These are phyloP conservation scores for Globisporangium echinulatum DNA, from an alignment of 352 stramenopile genomes.

Conservation along the genomic window DNA sequence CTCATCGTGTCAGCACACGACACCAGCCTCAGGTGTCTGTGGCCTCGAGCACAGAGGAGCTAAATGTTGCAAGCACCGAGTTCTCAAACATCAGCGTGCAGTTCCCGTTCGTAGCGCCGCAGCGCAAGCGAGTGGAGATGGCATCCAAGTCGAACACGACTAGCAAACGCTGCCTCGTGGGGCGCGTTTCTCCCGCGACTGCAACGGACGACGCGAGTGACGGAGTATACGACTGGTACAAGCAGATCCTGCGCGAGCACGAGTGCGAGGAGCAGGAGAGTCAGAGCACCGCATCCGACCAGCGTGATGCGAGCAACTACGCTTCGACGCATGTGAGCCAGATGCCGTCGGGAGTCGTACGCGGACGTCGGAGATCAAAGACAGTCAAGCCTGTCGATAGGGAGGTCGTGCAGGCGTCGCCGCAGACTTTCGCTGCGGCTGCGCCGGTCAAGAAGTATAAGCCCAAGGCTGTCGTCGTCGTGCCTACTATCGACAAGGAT, in stretches of 20 bases:
- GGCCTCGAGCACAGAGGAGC: background rate
- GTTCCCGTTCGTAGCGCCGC: slow-evolving; percentile 41
- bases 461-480: slow-evolving; percentile 11
- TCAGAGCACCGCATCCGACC: background rate
- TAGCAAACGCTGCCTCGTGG: background rate
- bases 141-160: slow-evolving; percentile 1
- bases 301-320: background rate
- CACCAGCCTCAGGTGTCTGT: background rate
- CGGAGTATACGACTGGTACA: slow-evolving; percentile 1
- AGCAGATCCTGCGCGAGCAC: slow-evolving; percentile 14
- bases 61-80: background rate
- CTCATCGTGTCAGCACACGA: background rate
- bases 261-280: slow-evolving; percentile 9
- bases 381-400: background rate
- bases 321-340: background rate
- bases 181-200: background rate
- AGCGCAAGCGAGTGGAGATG: slow-evolving; percentile 19
- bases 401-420: background rate
- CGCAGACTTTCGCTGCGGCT: background rate
- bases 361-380: background rate
- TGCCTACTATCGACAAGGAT: slow-evolving; percentile 16
- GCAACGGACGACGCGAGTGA: background rate
- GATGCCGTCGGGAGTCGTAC: background rate
- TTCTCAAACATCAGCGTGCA: slow-evolving; percentile 47
- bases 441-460: slow-evolving; percentile 6